Evolutionary conservation across 352 stramenopile genomes (phyloP).

Genomic region (Phytophthora multivora): DNA sequence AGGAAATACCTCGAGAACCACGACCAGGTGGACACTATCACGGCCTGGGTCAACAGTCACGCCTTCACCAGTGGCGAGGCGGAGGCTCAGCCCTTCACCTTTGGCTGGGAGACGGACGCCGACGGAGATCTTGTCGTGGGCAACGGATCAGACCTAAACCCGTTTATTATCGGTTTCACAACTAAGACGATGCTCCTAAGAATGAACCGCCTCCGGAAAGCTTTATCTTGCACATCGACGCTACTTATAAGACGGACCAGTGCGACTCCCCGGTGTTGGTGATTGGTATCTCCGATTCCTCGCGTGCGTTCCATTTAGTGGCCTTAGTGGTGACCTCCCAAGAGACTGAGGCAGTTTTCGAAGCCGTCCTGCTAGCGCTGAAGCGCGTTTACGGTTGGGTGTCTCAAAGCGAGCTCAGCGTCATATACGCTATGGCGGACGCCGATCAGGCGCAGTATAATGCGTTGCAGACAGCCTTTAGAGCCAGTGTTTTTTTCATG

Average conservation of each 20-base stretch:
- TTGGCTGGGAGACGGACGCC: not conserved
- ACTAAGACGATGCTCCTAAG: not conserved
- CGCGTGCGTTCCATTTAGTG: not conserved
- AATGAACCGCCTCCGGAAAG: not conserved
- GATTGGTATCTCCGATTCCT: not conserved
- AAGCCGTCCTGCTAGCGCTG: not conserved
- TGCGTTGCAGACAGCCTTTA: not conserved
- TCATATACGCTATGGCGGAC: not conserved
- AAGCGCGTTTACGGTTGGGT: not conserved
- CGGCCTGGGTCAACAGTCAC: not conserved
- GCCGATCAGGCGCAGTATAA: not conserved
- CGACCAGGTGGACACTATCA: not conserved
- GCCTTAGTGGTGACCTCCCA: conserved; percentile 1
- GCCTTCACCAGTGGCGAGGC: not conserved
- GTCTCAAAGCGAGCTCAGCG: not conserved
- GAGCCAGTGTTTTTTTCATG: not conserved
- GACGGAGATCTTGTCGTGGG: not conserved
- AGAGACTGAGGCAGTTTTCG: not conserved
- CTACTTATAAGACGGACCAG: conserved; percentile 7
- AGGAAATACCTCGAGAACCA: conserved; percentile 4
- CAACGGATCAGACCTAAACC: not conserved
- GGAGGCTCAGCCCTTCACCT: not conserved
- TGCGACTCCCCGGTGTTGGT: conserved; percentile 6
- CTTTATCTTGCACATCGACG: not conserved
- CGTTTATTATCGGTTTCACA: not conserved